Evolutionary conservation across 2,329 filamentous ascomycete genomes (phyloP).

Genomic region (Fusarium illudens): DNA sequence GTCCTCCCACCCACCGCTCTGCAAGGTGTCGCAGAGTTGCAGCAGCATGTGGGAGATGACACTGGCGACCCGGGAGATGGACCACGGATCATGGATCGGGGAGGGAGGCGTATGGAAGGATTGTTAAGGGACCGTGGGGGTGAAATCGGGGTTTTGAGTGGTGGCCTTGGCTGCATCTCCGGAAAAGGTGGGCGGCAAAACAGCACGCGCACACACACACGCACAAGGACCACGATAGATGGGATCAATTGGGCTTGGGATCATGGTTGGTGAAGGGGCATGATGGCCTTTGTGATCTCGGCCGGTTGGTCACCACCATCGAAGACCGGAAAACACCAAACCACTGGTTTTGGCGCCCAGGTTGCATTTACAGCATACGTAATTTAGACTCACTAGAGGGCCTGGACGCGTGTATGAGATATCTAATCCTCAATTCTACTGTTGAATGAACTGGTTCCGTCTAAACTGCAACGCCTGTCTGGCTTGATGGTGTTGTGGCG

Average conservation of each 20-base stretch:
- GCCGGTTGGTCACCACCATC: slow-evolving; percentile 8
- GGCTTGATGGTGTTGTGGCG: neutral
- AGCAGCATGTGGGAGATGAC: slow-evolving; percentile 23
- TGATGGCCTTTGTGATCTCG: slow-evolving; percentile 8
- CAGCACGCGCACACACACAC: neutral
- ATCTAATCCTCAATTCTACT: slow-evolving; percentile 36
- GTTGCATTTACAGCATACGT: slow-evolving; percentile 27
- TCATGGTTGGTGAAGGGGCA: slow-evolving; percentile 7
- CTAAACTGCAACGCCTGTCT: neutral
- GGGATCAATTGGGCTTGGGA: slow-evolving; percentile 7
- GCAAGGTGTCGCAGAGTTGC: slow-evolving; percentile 11
- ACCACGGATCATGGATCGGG: slow-evolving; percentile 24
- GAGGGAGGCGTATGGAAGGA: slow-evolving; percentile 27
- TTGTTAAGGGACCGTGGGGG: slow-evolving; percentile 24
- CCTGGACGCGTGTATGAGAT: slow-evolving; percentile 39
- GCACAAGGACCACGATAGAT: slow-evolving; percentile 14
- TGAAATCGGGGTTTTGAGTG: slow-evolving; percentile 22
- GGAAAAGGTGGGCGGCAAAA: neutral
- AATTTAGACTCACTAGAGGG: slow-evolving; percentile 36
- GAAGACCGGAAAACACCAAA: neutral
- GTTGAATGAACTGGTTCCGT: slow-evolving; percentile 16
- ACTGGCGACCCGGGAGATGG: slow-evolving; percentile 30
- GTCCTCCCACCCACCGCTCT: slow-evolving; percentile 5
- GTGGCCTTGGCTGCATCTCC: neutral
- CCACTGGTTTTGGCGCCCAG: neutral